phyloP scores from a whole-genome alignment of 176 grass and related monocot genomes.

The Urochloa ruziziensis region DNA sequence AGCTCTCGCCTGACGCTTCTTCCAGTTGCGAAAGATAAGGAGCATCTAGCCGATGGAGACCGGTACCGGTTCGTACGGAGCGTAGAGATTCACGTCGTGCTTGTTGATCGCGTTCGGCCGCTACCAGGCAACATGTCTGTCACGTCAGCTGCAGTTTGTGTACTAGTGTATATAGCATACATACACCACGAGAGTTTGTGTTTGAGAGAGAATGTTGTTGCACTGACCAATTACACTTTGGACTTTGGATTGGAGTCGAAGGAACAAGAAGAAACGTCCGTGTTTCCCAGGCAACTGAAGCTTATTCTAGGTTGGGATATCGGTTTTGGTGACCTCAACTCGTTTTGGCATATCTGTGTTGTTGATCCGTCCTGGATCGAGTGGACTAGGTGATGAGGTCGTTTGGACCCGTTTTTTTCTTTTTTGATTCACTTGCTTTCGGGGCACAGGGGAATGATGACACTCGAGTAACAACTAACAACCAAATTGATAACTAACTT shows the following conservation, averaged over 20 bases:
- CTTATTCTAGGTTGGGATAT: not conserved
- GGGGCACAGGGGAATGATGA: too few species aligned
- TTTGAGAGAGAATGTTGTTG: not conserved
- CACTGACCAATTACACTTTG: not conserved
- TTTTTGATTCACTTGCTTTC: too few species aligned
- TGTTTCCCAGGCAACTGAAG: not conserved
- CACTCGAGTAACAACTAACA: too few species aligned
- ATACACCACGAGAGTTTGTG: not conserved
- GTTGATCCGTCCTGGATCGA: not conserved
- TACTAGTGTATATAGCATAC: not conserved
- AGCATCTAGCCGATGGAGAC: slow-evolving; percentile 6
- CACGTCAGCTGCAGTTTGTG: not conserved
- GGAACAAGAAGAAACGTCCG: not conserved
- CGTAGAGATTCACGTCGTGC: not conserved
- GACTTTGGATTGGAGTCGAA: too few species aligned
- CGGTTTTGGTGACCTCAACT: not conserved
- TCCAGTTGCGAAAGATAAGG: not conserved
- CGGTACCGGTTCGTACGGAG: not conserved
- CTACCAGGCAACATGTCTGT: not conserved
- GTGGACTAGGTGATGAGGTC: too few species aligned
- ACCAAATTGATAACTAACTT: too few species aligned
- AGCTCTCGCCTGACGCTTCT: not conserved
- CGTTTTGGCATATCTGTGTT: not conserved
- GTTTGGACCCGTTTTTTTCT: too few species aligned
- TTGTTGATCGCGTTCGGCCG: not conserved